A percentile compares a stretch with the other conserved stretches of the same genome.
These are phyloP conservation scores for Centrapalus pauciflorus DNA, from an alignment of 129 eudicot genomes.

Conservation along the genomic window DNA sequence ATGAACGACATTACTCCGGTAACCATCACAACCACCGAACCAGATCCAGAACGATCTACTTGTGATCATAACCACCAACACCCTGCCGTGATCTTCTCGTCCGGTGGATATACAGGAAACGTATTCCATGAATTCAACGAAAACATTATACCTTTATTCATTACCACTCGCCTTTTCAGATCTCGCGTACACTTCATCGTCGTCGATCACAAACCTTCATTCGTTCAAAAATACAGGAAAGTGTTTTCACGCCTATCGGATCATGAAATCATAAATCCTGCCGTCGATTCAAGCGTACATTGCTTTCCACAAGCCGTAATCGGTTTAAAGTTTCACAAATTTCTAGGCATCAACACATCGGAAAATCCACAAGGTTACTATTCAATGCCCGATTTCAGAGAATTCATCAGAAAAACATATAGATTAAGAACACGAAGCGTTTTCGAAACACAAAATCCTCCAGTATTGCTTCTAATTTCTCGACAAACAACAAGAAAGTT, in stretches of 20 bases:
- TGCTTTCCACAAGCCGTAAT: conserved; percentile 25
- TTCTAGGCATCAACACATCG: conserved; percentile 13
- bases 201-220: conserved; percentile 25
- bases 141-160: conserved; percentile 19
- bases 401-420: conserved; percentile 16
- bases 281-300: conserved; percentile 11
- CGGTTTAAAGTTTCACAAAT: conserved; percentile 23
- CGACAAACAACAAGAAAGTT: conserved; percentile 26
- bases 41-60: neutral
- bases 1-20: conserved; percentile 20
- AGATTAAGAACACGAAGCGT: neutral
- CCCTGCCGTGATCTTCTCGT: conserved; percentile 21
- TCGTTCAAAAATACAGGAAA: conserved; percentile 11
- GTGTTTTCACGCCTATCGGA: conserved; percentile 21
- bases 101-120: conserved; percentile 28
- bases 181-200: conserved; percentile 20
- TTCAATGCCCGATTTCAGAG: conserved; percentile 23
- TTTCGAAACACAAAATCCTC: conserved; percentile 15
- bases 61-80: conserved; percentile 25
- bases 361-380: conserved; percentile 6
- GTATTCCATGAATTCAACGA: conserved; percentile 29
- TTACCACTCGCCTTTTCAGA: conserved; percentile 17
- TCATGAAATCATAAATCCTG: conserved; percentile 26
- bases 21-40: conserved; percentile 6
- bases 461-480: conserved; percentile 15